Conservation (phyloP, 345 rosid genomes). For the Balakata baccata region DNA sequence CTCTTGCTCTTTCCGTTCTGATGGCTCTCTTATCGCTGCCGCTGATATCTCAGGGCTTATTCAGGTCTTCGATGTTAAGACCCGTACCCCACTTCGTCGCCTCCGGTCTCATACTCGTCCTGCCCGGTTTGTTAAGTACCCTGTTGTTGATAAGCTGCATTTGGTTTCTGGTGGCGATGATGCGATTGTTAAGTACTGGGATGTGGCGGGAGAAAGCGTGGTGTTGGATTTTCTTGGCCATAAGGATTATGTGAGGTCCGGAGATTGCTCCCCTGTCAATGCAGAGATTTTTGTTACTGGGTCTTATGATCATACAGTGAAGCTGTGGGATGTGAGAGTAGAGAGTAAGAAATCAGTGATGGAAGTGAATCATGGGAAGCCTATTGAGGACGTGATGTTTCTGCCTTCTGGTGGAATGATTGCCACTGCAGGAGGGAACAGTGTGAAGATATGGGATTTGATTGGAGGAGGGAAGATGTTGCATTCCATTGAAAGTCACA, state of each 20-base stretch:
- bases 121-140: slow-evolving; percentile 75
- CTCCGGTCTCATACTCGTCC: slow-evolving; percentile 78
- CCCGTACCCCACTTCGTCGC: slow-evolving; percentile 71
- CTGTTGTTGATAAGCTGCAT: slow-evolving; percentile 74
- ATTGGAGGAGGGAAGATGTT: slow-evolving; percentile 79
- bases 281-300: slow-evolving; percentile 71
- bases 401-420: slow-evolving; percentile 84
- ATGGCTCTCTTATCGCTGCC: slow-evolving; percentile 80
- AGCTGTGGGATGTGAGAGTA: slow-evolving; percentile 85
- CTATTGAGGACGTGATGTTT: slow-evolving; percentile 83
- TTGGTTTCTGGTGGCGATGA: slow-evolving; percentile 92
- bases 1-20: slow-evolving; percentile 73
- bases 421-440: slow-evolving; percentile 80
- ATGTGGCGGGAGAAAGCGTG: slow-evolving; percentile 65
- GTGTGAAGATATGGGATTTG: slow-evolving; percentile 88
- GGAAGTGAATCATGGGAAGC: slow-evolving; percentile 79
- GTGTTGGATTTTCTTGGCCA: slow-evolving; percentile 65
- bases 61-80: slow-evolving; percentile 69
- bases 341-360: slow-evolving; percentile 44
- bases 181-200: slow-evolving; percentile 88
- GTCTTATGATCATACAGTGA: slow-evolving; percentile 87
- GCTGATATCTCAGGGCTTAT: slow-evolving; percentile 76
- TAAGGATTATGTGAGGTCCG: slow-evolving; percentile 85
- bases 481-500: slow-evolving; percentile 85
- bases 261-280: slow-evolving; percentile 75